Percentiles rank a stretch among this genome's conserved stretches.
Evolutionary conservation across 1,284 basidiomycete species (phyloP).

Genomic region (Trichosporon inkin): DNA sequence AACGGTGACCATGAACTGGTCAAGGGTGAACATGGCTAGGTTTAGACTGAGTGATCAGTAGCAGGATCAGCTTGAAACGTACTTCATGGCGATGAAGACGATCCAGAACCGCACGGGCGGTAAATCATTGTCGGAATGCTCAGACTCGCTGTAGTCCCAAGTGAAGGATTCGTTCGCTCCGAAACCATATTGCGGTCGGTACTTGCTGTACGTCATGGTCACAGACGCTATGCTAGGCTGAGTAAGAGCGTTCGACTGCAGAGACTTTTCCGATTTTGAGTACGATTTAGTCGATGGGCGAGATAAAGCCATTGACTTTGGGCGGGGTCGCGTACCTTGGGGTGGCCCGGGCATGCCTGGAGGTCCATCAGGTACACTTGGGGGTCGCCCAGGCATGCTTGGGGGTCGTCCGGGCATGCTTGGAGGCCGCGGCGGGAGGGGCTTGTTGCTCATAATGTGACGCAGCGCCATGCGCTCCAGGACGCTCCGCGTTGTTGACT

Average conservation of each 20-base stretch:
- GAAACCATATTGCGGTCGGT: neutral
- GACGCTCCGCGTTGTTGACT: neutral
- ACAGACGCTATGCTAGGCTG: slow-evolving; percentile 1
- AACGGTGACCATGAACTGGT: slow-evolving; percentile 32
- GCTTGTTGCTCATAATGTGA: slow-evolving; percentile 1
- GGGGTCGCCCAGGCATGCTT: too few relatives aligned
- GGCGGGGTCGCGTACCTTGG: neutral
- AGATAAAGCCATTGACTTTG: neutral
- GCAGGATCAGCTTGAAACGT: slow-evolving; percentile 2
- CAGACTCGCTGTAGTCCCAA: neutral
- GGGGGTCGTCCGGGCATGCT: slow-evolving; percentile 2
- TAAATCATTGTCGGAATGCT: neutral
- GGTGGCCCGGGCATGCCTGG: neutral
- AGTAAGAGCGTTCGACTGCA: neutral
- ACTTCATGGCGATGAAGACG: slow-evolving; percentile 31
- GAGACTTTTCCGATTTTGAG: neutral
- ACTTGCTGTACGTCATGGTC: slow-evolving; percentile 1
- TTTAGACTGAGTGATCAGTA: slow-evolving; percentile 18
- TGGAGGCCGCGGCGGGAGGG: neutral
- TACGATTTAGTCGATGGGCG: neutral
- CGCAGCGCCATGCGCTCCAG: slow-evolving; percentile 2
- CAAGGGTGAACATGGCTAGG: slow-evolving; percentile 26
- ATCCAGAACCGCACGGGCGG: slow-evolving; percentile 18
- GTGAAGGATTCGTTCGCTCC: neutral
- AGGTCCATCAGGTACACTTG: too few relatives aligned